Conservation (phyloP, 2,329 filamentous ascomycete species). For the Colletotrichum magnum region DNA sequence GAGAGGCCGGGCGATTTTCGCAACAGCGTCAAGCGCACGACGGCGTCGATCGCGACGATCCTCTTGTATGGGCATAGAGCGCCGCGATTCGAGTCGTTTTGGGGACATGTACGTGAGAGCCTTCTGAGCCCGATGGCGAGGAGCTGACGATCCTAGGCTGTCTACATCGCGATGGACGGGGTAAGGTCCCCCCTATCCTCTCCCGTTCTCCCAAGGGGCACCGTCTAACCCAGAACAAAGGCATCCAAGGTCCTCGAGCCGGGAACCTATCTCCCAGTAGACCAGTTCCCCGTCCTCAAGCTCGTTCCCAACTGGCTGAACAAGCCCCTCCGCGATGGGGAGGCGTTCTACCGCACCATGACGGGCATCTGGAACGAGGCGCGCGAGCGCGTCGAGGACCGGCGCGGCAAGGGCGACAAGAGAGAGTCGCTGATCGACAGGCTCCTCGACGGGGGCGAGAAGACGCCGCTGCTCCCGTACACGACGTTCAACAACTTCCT, state of each 20-base stretch:
- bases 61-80: constrained; percentile 21
- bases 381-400: constrained; percentile 49
- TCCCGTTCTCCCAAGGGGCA: too few species aligned
- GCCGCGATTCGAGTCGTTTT: constrained; percentile 15
- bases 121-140: accelerated
- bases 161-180: constrained; percentile 13
- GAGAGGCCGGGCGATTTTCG: constrained; percentile 16
- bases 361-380: constrained; percentile 56
- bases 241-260: constrained; percentile 58
- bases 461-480: constrained; percentile 43
- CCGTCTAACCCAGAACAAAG: neutral
- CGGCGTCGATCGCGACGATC: constrained; percentile 23
- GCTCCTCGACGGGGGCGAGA: constrained; percentile 55
- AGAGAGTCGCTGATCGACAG: constrained; percentile 55
- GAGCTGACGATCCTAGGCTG: constrained; percentile 11
- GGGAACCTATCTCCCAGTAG: constrained; percentile 64
- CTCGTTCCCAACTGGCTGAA: constrained; percentile 58
- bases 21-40: constrained; percentile 16
- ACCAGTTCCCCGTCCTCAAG: constrained; percentile 61
- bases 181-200: neutral
- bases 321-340: constrained; percentile 55
- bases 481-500: constrained; percentile 55
- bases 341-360: constrained; percentile 56
- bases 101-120: constrained; percentile 9
- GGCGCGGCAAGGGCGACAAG: constrained; percentile 46